Evolutionary conservation across 169 alveolate species (phyloP).

Genomic region (Plasmodium gallinaceum): DNA sequence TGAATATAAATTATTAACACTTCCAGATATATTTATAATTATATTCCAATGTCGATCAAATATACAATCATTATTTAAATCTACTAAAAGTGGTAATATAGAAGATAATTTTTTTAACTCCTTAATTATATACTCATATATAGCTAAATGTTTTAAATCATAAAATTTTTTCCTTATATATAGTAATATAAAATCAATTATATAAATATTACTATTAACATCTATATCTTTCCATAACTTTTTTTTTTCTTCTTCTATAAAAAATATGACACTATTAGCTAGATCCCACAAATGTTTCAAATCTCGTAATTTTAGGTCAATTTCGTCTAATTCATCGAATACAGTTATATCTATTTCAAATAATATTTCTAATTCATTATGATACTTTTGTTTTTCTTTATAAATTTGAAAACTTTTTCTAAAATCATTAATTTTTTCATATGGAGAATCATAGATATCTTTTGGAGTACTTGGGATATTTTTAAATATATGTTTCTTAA

Average conservation of each 20-base stretch:
- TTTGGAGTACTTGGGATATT: slow-evolving; percentile 78
- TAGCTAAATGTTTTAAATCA: slow-evolving; percentile 92
- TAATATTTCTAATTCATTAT: slow-evolving; percentile 93
- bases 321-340: slow-evolving; percentile 93
- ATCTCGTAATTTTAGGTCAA: slow-evolving; percentile 89
- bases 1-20: slow-evolving; percentile 33
- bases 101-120: slow-evolving; percentile 95
- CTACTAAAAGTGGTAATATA: slow-evolving; percentile 94
- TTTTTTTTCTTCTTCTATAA: slow-evolving; percentile 94
- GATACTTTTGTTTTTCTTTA: slow-evolving; percentile 89
- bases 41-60: slow-evolving; percentile 97
- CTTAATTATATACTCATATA: slow-evolving; percentile 91
- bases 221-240: slow-evolving; percentile 95
- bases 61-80: slow-evolving; percentile 94
- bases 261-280: slow-evolving; percentile 88
- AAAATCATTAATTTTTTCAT: slow-evolving; percentile 86
- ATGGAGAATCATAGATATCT: slow-evolving; percentile 82
- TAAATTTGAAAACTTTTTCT: slow-evolving; percentile 85
- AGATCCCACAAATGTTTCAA: slow-evolving; percentile 96
- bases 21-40: slow-evolving; percentile 93
- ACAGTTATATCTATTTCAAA: slow-evolving; percentile 93
- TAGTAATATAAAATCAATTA: slow-evolving; percentile 89
- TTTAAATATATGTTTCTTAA: slow-evolving; percentile 80
- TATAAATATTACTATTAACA: slow-evolving; percentile 91
- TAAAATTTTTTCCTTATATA: slow-evolving; percentile 91